Evolutionary conservation across 495 filamentous ascomycete genomes (phyloP).

Genomic region (Rostrohypoxylon terebratum): DNA sequence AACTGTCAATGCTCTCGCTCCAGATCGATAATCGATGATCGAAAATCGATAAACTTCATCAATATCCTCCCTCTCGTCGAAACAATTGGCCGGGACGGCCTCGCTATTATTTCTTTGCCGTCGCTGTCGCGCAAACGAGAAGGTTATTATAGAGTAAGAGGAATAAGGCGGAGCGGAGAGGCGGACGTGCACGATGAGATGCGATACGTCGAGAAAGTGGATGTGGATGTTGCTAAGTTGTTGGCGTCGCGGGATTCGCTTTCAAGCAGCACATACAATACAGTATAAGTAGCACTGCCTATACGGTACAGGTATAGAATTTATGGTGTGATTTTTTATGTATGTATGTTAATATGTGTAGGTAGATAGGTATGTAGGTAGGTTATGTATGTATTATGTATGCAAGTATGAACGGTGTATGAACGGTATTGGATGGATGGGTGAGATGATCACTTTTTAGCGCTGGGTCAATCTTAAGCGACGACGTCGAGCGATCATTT

Average conservation of each 20-base stretch:
- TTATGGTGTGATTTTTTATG: conserved; percentile 20
- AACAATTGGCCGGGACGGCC: conserved; percentile 30
- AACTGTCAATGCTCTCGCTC: neutral
- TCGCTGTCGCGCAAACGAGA: conserved; percentile 29
- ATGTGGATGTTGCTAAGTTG: conserved; percentile 27
- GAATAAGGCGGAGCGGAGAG: conserved; percentile 20
- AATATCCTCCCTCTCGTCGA: conserved; percentile 10
- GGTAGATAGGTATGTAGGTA: neutral
- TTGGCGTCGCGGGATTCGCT: conserved; percentile 39
- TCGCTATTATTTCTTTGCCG: conserved; percentile 10
- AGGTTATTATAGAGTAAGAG: neutral
- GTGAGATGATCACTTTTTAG: conserved; percentile 30
- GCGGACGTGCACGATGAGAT: conserved; percentile 42
- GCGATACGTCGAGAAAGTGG: conserved; percentile 26
- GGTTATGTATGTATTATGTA: conserved; percentile 4
- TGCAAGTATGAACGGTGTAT: neutral
- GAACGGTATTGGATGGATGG: neutral
- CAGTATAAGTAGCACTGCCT: conserved; percentile 17
- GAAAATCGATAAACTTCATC: conserved; percentile 4
- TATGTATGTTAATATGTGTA: too few species aligned
- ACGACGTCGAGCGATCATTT: conserved; percentile 34
- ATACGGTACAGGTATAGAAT: conserved; percentile 14
- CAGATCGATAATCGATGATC: neutral
- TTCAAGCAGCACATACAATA: conserved; percentile 15
- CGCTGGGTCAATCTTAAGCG: conserved; percentile 26